A percentile compares a stretch with the other conserved stretches of the same genome.
These are phyloP conservation scores for Melastoma malabathricum DNA, from an alignment of 345 rosid genomes.

Conservation along the genomic window DNA sequence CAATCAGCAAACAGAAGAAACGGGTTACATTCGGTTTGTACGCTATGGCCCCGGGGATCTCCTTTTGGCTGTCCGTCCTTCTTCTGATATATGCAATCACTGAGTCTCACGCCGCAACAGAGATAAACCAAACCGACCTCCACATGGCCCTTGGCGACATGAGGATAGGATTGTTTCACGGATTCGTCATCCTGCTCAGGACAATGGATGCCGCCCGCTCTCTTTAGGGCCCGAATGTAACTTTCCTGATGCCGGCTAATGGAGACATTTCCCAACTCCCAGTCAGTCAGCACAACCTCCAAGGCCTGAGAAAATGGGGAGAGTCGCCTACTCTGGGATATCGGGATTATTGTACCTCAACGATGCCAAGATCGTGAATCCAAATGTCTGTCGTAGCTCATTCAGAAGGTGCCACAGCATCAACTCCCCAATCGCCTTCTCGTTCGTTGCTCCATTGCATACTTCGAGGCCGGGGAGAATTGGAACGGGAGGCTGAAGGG, in stretches of 20 bases:
- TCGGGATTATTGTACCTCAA: constrained; percentile 14
- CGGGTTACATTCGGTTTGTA: too few relatives aligned
- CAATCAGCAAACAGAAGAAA: too few relatives aligned
- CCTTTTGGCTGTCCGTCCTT: constrained; percentile 15
- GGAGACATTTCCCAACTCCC: constrained; percentile 13
- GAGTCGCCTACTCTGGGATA: constrained; percentile 11
- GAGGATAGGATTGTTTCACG: constrained; percentile 25
- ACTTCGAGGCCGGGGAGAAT: too few relatives aligned
- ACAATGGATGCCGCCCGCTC: constrained; percentile 8
- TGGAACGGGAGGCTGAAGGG: too few relatives aligned
- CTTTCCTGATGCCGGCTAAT: constrained; percentile 25
- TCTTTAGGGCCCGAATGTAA: constrained; percentile 8
- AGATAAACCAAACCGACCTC: constrained; percentile 17
- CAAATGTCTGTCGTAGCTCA: constrained; percentile 23
- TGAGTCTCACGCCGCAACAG: constrained; percentile 8
- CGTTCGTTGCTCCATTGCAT: too few relatives aligned
- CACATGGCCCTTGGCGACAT: constrained; percentile 22
- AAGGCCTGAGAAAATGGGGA: constrained; percentile 16
- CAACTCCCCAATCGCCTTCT: constrained; percentile 13
- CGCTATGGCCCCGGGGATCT: neutral
- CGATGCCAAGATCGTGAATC: constrained; percentile 22
- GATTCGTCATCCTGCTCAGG: constrained; percentile 31
- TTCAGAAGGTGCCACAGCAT: constrained; percentile 25
- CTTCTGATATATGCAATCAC: constrained; percentile 8
- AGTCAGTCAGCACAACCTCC: constrained; percentile 7